Percentiles rank a stretch among this genome's conserved stretches.
Evolutionary conservation across 805 yeast genomes (phyloP).

Genomic region (Cyberlindnera amylophila): DNA sequence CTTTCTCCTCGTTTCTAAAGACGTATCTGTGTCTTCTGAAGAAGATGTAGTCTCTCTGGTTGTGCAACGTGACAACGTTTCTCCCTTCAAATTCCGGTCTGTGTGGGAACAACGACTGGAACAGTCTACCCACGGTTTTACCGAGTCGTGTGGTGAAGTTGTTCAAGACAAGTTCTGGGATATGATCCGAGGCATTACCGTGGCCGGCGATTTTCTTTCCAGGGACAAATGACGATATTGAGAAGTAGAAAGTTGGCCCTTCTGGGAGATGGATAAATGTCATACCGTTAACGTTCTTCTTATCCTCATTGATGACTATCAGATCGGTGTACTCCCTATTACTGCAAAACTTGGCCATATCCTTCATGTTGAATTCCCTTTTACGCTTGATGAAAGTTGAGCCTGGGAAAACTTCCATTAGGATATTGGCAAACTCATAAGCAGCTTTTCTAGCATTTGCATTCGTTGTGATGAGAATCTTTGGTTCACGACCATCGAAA

Average conservation of each 20-base stretch:
- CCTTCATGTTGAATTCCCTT: conserved; percentile 76
- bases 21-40: conserved; percentile 93
- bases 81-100: conserved; percentile 93
- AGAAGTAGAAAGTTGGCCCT: conserved; percentile 94
- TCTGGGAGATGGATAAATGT: conserved; percentile 91
- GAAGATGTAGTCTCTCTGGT: conserved; percentile 92
- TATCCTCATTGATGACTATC: conserved; percentile 89
- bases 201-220: conserved; percentile 79
- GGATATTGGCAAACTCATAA: conserved; percentile 82
- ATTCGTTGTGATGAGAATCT: conserved; percentile 85
- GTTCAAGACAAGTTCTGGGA: conserved; percentile 88
- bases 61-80: conserved; percentile 92
- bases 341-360: conserved; percentile 77
- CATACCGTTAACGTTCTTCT: conserved; percentile 85
- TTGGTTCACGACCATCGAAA: conserved; percentile 48
- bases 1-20: conserved; percentile 84
- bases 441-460: conserved; percentile 83
- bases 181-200: conserved; percentile 85
- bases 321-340: conserved; percentile 86
- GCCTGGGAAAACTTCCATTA: conserved; percentile 82
- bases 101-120: conserved; percentile 90
- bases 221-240: conserved; percentile 71
- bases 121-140: conserved; percentile 85
- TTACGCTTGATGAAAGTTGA: conserved; percentile 85
- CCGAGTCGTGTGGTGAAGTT: conserved; percentile 93